Evolutionary conservation across 805 yeast genomes (phyloP).

Genomic region (Hanseniaspora occidentalis): DNA sequence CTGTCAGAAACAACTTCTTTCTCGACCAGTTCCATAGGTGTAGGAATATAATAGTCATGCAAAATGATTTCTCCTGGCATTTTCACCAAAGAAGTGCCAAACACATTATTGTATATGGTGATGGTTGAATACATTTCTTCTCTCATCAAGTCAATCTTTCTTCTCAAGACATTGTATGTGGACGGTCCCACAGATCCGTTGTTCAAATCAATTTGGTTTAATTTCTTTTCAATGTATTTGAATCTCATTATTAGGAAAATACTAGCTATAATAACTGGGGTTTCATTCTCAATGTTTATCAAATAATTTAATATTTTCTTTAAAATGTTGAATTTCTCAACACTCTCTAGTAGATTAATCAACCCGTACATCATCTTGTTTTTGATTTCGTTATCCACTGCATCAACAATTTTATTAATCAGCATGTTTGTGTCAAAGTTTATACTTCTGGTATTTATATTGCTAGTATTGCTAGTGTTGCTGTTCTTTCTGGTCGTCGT

Average conservation of each 20-base stretch:
- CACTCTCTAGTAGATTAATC: slow-evolving; percentile 56
- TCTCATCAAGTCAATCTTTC: slow-evolving; percentile 73
- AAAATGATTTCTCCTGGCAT: slow-evolving; percentile 10
- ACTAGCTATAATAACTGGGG: slow-evolving; percentile 24
- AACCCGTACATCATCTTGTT: slow-evolving; percentile 59
- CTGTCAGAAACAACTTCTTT: slow-evolving; percentile 5
- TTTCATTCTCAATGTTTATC: slow-evolving; percentile 49
- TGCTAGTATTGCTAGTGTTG: slow-evolving; percentile 19
- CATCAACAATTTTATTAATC: slow-evolving; percentile 20
- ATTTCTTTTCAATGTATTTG: slow-evolving; percentile 52
- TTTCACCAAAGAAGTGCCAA: slow-evolving; percentile 7
- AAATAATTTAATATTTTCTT: slow-evolving; percentile 70
- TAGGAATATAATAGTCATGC: slow-evolving; percentile 1
- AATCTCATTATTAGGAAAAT: slow-evolving; percentile 57
- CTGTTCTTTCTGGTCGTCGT: too few species aligned
- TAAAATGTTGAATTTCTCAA: slow-evolving; percentile 64
- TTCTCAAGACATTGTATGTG: slow-evolving; percentile 34
- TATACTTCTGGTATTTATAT: slow-evolving; percentile 14
- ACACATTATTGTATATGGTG: slow-evolving; percentile 14
- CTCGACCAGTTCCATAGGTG: background rate
- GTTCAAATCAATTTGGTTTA: slow-evolving; percentile 28
- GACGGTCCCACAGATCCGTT: slow-evolving; percentile 12
- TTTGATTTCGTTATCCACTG: slow-evolving; percentile 20
- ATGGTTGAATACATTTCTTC: slow-evolving; percentile 36
- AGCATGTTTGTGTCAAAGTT: slow-evolving; percentile 10